phyloP scores from a whole-genome alignment of 1,139 yeast species.

The Diutina siamensis region DNA sequence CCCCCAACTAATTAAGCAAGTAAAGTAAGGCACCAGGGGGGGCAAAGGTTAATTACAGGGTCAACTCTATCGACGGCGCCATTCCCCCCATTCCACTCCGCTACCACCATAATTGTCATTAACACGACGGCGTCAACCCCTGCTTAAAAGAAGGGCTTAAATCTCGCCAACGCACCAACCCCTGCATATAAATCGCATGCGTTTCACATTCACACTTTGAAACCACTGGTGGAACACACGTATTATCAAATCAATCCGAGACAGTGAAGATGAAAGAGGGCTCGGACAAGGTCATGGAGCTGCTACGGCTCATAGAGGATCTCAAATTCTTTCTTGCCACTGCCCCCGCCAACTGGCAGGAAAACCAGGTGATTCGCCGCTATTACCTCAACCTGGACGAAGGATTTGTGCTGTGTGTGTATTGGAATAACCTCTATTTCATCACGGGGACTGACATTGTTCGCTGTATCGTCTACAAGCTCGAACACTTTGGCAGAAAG shows the following conservation, averaged over 20 bases:
- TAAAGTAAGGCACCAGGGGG: no score
- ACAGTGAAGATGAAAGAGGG: neutral
- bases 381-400: slow-evolving; percentile 82
- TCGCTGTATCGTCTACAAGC: slow-evolving; percentile 78
- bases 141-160: neutral
- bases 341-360: slow-evolving; percentile 93
- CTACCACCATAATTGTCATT: no score
- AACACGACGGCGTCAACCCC: neutral
- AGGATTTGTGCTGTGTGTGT: slow-evolving; percentile 83
- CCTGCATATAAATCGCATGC: neutral
- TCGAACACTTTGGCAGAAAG: slow-evolving; percentile 81
- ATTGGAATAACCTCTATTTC: slow-evolving; percentile 84
- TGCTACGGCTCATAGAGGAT: slow-evolving; percentile 59
- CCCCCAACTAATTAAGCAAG: no score
- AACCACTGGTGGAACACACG: neutral
- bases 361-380: slow-evolving; percentile 75
- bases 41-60: no score
- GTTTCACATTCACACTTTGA: slow-evolving; percentile 2
- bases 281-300: slow-evolving; percentile 28
- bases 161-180: neutral
- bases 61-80: neutral
- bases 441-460: slow-evolving; percentile 96
- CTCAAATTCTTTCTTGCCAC: slow-evolving; percentile 77
- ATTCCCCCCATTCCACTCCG: neutral
- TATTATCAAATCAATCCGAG: neutral